These are phyloP conservation scores for Houttuynia cordata DNA, from an alignment of 164 flowering plant genomes.

Conservation along the genomic window DNA sequence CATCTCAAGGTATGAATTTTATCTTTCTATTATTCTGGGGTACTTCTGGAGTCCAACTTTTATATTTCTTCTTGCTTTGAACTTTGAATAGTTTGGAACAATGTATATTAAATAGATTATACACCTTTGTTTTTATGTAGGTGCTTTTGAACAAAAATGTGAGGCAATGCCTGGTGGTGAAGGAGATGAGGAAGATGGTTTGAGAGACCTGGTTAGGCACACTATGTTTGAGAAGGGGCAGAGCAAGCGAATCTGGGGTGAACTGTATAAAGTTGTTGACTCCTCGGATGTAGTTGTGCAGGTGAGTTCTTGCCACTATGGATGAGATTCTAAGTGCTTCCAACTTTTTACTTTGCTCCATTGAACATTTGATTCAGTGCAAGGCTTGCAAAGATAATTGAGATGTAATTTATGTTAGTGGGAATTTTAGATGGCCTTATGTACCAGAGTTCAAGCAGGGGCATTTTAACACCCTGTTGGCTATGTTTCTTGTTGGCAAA, in stretches of 20 bases:
- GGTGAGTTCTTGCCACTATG: slow-evolving; percentile 28
- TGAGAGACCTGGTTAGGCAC: slow-evolving; percentile 85
- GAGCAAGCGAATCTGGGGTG: slow-evolving; percentile 99
- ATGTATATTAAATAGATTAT: not conserved
- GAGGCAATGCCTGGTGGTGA: slow-evolving; percentile 25
- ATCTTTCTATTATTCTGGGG: not conserved
- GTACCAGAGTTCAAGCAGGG: not conserved
- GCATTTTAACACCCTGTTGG: not conserved
- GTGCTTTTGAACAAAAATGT: slow-evolving; percentile 64
- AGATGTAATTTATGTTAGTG: too few relatives aligned
- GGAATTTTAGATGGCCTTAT: too few relatives aligned
- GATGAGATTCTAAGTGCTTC: too few relatives aligned
- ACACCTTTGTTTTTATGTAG: slow-evolving; percentile 18
- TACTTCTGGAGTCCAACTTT: not conserved
- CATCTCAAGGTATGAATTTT: slow-evolving; percentile 51
- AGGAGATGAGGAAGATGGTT: slow-evolving; percentile 68
- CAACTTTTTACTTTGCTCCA: not conserved
- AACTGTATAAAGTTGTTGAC: slow-evolving; percentile 96
- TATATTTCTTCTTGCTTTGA: not conserved
- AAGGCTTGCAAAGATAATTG: too few relatives aligned
- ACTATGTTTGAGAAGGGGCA: slow-evolving; percentile 99
- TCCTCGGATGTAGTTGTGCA: slow-evolving; percentile 98
- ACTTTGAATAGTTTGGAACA: not conserved
- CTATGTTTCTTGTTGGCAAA: not conserved
- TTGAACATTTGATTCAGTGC: not conserved